A percentile compares a stretch with the other conserved stretches of the same genome.
Evolutionary conservation across 352 stramenopile genomes (phyloP).

Genomic region (Phytopythium cucurbitacearum): DNA sequence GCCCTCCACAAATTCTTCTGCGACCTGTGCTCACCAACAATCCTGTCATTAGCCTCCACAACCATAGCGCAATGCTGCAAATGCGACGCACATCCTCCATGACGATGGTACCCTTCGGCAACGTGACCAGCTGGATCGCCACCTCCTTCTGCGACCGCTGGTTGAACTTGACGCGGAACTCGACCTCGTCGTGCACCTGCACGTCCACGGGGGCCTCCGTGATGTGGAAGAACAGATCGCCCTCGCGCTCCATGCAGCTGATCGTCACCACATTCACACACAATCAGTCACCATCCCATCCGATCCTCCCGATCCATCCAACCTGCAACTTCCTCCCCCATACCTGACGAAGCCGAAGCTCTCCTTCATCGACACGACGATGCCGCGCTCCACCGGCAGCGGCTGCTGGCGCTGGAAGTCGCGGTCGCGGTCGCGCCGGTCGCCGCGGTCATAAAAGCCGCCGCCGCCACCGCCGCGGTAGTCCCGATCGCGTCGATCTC

Average conservation of each 20-base stretch:
- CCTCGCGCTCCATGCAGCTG: conserved; percentile 57
- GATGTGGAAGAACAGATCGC: conserved; percentile 82
- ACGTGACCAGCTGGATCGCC: conserved; percentile 50
- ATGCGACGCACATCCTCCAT: conserved; percentile 44
- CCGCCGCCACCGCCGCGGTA: conserved; percentile 8
- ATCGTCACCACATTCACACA: conserved; percentile 11
- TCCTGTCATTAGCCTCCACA: not conserved
- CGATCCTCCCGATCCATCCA: not conserved
- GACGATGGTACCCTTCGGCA: conserved; percentile 75
- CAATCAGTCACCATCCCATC: conserved; percentile 1
- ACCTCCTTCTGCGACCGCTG: conserved; percentile 72
- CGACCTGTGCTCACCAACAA: conserved; percentile 14
- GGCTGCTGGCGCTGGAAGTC: conserved; percentile 8
- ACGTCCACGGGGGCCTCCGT: conserved; percentile 66
- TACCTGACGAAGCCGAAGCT: conserved; percentile 48
- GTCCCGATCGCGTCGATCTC: conserved; percentile 8
- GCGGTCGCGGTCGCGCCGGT: not conserved
- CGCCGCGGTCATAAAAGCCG: conserved; percentile 13
- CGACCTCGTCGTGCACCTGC: conserved; percentile 66
- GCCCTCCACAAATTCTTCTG: conserved; percentile 49
- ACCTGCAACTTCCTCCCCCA: too few relatives aligned
- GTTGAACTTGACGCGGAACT: conserved; percentile 73
- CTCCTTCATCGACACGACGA: conserved; percentile 46
- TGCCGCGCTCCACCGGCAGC: conserved; percentile 27
- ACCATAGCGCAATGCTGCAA: not conserved